Conservation (phyloP, 192 early-diverging fungal species). For the Coemansia guatemalensis region DNA sequence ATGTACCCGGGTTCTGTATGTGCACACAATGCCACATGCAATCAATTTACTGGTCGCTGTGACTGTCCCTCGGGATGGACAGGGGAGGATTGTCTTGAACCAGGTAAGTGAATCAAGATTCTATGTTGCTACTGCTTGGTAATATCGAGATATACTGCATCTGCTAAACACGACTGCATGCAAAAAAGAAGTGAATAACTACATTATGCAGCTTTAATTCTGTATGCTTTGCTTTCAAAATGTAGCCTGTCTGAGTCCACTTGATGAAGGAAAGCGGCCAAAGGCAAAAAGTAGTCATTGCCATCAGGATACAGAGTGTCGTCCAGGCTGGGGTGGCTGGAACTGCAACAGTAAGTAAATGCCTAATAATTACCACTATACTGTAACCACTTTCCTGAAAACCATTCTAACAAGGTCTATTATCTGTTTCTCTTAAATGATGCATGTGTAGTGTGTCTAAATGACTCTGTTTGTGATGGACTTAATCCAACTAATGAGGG, state of each 20-base stretch:
- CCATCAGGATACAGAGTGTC: slow-evolving; percentile 67
- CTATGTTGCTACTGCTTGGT: neutral
- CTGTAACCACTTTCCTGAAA: neutral
- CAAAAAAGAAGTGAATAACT: neutral
- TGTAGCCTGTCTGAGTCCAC: slow-evolving; percentile 72
- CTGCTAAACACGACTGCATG: neutral
- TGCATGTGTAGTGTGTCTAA: slow-evolving; percentile 58
- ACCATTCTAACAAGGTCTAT: neutral
- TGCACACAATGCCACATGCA: slow-evolving; percentile 73
- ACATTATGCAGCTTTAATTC: neutral
- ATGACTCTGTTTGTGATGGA: slow-evolving; percentile 64
- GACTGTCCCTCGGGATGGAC: slow-evolving; percentile 77
- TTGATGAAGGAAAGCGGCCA: slow-evolving; percentile 62
- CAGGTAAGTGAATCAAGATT: slow-evolving; percentile 40
- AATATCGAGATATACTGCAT: neutral
- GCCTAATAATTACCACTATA: neutral
- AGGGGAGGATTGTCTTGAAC: slow-evolving; percentile 72
- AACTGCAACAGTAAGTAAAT: slow-evolving; percentile 78
- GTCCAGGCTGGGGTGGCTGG: slow-evolving; percentile 87
- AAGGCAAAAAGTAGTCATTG: slow-evolving; percentile 54
- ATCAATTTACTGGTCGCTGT: slow-evolving; percentile 71
- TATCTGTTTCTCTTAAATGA: neutral
- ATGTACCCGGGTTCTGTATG: slow-evolving; percentile 71
- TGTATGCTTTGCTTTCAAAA: neutral
- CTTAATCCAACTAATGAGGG: slow-evolving; percentile 67